Evolutionary conservation across 2,329 filamentous ascomycete genomes (phyloP), one percentile per base, ranked within the genome.

Genomic region (Ophiostoma fasciatum): DNA sequence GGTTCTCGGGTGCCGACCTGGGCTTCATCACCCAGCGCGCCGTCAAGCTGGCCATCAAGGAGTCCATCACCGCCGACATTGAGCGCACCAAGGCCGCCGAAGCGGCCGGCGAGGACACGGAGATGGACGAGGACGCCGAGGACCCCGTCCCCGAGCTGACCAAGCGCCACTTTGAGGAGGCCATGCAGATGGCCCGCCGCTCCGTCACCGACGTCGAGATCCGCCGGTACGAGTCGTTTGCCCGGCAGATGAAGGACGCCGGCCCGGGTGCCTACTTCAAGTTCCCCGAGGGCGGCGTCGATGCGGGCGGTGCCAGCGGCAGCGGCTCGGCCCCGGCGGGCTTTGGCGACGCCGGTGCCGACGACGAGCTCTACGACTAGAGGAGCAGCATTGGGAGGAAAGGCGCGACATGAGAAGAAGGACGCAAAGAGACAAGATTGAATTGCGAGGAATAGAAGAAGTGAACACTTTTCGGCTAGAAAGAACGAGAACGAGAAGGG

Each of bases 11-110:
- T 87, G 90, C 90, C 54, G 90, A 98, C 81, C 73, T 98, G 58
- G 90, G 90, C 45, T 98, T 96, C 68, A 87, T 98, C 56, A 94
- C 90, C 18, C 90, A 98, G 68, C 85, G 90, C 59, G 90, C 90
- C 36, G 90, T 94, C 69, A 98, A 98, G 77, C 78, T 96, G 53
- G 90, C 90, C 50, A 98, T 98, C 68, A 98, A 98, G 74, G 79
- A 98, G 66, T 78, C 88, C 21, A 98, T 98, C 51, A 67, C 76
- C 14, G 56, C 71, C 31, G 88, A 96, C 43, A 96, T 98, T 49
- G 82, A 93, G 63, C 82, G 83, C 48, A 68, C 71, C 54, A 94
- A 93, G 74, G 79, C 80, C 51, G 84, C 82, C 39, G 88, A 94
- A 64, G 87, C 81, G 44, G 70, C 78, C 48, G 83, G 82, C 42